These are phyloP conservation scores for Gloeostereum incarnatum DNA, from an alignment of 768 basidiomycete species.

Conservation along the genomic window DNA sequence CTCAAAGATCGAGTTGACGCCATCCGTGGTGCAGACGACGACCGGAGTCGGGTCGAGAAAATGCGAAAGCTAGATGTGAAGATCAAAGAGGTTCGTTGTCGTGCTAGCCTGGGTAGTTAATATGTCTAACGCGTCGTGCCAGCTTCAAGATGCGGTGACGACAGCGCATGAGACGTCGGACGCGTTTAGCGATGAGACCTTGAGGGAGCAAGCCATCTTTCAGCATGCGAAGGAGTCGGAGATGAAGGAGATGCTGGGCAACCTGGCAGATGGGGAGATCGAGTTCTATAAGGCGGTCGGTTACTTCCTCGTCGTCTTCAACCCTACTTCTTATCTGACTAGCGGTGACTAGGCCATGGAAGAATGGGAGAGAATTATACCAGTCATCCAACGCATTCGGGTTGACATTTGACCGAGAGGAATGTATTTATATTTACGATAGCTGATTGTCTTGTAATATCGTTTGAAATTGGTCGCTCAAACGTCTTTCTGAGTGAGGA, in stretches of 20 bases:
- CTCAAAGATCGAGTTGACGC: conserved; percentile 89
- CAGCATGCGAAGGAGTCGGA: conserved; percentile 87
- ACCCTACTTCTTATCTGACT: conserved; percentile 2
- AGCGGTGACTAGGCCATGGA: conserved; percentile 67
- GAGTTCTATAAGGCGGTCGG: conserved; percentile 84
- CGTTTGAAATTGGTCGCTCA: too few species aligned
- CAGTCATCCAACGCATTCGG: conserved; percentile 86
- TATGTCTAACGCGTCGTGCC: conserved; percentile 3
- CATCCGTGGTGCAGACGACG: conserved; percentile 87
- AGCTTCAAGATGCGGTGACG: conserved; percentile 96
- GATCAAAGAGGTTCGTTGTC: conserved; percentile 77
- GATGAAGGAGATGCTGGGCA: conserved; percentile 92
- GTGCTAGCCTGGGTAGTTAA: conserved; percentile 2
- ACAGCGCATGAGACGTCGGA: conserved; percentile 94
- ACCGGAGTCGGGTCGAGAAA: conserved; percentile 85
- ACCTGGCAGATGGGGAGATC: conserved; percentile 90
- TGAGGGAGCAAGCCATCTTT: conserved; percentile 86
- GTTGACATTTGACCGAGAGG: conserved; percentile 76
- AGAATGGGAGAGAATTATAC: conserved; percentile 95
- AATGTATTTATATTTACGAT: too few species aligned
- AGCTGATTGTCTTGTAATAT: too few species aligned
- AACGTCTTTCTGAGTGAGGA: too few species aligned
- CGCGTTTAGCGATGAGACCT: conserved; percentile 92
- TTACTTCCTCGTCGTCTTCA: neutral
- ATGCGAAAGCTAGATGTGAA: conserved; percentile 88